Conservation (phyloP, 768 basidiomycete species). For the Lentinula lateritia region DNA sequence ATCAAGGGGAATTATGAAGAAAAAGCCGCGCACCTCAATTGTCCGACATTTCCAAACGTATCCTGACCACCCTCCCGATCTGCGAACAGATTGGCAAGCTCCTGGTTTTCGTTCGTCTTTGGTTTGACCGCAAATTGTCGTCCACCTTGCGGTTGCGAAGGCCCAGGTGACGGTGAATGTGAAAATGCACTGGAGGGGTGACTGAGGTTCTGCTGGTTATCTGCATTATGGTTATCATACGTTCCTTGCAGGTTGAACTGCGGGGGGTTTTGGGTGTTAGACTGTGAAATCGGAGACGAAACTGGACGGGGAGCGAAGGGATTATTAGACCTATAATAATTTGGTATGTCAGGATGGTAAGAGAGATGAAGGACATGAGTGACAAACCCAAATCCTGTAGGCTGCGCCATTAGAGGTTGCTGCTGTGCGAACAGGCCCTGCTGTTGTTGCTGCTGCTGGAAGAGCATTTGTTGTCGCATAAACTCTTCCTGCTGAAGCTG, state of each 20-base stretch:
- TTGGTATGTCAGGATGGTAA: neutral
- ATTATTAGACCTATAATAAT: slow-evolving; percentile 74
- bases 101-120: slow-evolving; percentile 62
- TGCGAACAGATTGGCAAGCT: slow-evolving; percentile 79
- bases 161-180: slow-evolving; percentile 36
- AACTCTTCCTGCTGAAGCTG: slow-evolving; percentile 37
- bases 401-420: slow-evolving; percentile 46
- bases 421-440: slow-evolving; percentile 40
- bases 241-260: slow-evolving; percentile 70
- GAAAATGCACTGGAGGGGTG: slow-evolving; percentile 36
- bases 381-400: slow-evolving; percentile 72
- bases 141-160: slow-evolving; percentile 29
- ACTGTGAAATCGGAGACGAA: slow-evolving; percentile 29
- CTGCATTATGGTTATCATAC: slow-evolving; percentile 45
- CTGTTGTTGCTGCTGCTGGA: slow-evolving; percentile 47
- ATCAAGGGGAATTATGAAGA: neutral
- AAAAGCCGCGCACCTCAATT: slow-evolving; percentile 48
- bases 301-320: slow-evolving; percentile 66
- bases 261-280: slow-evolving; percentile 28
- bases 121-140: slow-evolving; percentile 33
- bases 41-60: slow-evolving; percentile 90
- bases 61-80: slow-evolving; percentile 90
- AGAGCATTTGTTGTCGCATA: slow-evolving; percentile 53
- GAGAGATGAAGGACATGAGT: neutral
- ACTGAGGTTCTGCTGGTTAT: slow-evolving; percentile 17